Evolutionary conservation across 164 flowering plant genomes (phyloP), one percentile per base, ranked within the genome.

Genomic region (Taxillus chinensis): DNA sequence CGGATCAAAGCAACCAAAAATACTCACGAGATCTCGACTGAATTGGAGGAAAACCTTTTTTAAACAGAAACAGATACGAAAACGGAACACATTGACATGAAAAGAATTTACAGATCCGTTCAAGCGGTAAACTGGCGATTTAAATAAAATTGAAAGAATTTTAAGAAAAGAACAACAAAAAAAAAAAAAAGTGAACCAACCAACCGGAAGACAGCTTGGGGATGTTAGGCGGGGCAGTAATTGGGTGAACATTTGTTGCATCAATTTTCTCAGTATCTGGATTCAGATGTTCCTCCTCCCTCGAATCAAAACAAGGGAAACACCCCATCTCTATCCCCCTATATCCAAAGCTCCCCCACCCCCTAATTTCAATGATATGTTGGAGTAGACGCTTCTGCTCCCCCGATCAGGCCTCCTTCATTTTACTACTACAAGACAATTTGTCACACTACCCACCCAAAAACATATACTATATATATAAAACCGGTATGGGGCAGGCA

Each of bases 281-380:
- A 64, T 75, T 80, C 70, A 80, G 61, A 66, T 68, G 15, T 65
- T 78, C 82, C 38, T 75, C 86, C 39, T 80, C 85, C 59, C 61
- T 83, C 41, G 86, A 81, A 74, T 82, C 91, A 61, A 86, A 86
- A 69, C 91, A 86, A 14, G 86, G 70, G 68, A 83, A 86, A 62
- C 88, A 86, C 64, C 91, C 87, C 90, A 85, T 85, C 46, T 61
- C 67, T 10, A 37, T n/a, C 7, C 41, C 39, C 43, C 27, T n/a
- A 38, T 55, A 4, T 17, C 40, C 38, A 55, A 58, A 7, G 5
- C 45, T 27, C 27, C 27, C 27, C 27, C 27, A 27, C 27, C 27
- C 27, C 27, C 27, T 27, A 27, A 27, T 27, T 27, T 27, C 27
- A 27, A 27, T 27, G 27, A 27, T 27, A 27, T 27, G 27, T 27